Percentiles rank a stretch among this genome's conserved stretches.
Conservation (phyloP, 108 stramenopile genomes). For the Cyclotella distinguenda region DNA sequence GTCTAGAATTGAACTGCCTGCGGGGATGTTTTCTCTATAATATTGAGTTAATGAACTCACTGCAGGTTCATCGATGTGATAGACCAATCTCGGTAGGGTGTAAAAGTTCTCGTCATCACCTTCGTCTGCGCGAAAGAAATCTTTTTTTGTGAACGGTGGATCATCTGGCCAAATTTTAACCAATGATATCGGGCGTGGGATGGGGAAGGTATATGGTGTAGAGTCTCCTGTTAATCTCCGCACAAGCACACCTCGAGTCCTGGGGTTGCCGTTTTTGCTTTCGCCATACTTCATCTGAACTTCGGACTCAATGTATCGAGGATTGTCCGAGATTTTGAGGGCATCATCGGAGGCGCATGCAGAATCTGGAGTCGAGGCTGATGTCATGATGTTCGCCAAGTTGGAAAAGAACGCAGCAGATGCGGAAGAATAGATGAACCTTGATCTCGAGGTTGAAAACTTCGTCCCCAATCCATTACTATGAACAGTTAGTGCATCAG, state of each 20-base stretch:
- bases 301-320: conserved; percentile 77
- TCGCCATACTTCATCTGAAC: conserved; percentile 78
- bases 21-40: conserved; percentile 80
- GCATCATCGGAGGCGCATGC: conserved; percentile 31
- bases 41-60: conserved; percentile 86
- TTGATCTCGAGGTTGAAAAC: no score
- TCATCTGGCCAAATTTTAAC: conserved; percentile 86
- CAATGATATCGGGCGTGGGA: conserved; percentile 54
- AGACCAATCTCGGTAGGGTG: conserved; percentile 82
- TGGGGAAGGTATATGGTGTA: conserved; percentile 74
- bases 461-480: no score
- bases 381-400: not conserved
- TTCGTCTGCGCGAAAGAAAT: conserved; percentile 86
- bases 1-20: conserved; percentile 81
- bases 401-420: conserved; percentile 27
- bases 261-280: conserved; percentile 69
- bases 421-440: conserved; percentile 35
- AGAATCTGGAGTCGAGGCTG: conserved; percentile 7
- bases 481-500: no score
- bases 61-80: conserved; percentile 93
- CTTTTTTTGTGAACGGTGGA: conserved; percentile 73
- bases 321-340: conserved; percentile 40
- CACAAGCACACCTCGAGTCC: conserved; percentile 71
- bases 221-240: conserved; percentile 83
- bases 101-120: conserved; percentile 85